phyloP scores from a whole-genome alignment of 2,329 filamentous ascomycete species.

The Cladosporium sphaerospermum region DNA sequence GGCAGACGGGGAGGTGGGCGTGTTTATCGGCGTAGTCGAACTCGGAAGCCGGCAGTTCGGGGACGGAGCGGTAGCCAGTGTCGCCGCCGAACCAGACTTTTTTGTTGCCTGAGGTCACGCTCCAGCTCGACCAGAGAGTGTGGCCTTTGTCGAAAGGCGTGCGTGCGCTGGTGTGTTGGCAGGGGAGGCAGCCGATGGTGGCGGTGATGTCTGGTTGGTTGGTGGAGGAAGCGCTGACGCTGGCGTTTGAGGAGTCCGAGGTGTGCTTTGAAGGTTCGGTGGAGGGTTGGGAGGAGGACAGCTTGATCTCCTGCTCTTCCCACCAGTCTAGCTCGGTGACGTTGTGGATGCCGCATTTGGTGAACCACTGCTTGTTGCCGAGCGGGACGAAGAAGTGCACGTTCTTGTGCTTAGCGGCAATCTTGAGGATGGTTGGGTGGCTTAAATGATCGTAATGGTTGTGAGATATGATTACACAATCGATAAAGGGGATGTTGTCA shows the following conservation, averaged over 20 bases:
- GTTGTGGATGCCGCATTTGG: conserved; percentile 63
- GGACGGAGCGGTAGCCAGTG: conserved; percentile 81
- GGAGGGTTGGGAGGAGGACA: conserved; percentile 38
- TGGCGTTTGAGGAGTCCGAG: background rate
- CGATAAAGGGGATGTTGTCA: conserved; percentile 68
- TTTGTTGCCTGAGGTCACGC: conserved; percentile 63
- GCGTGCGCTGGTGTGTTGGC: conserved; percentile 74
- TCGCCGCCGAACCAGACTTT: conserved; percentile 84
- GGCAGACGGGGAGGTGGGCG: conserved; percentile 61
- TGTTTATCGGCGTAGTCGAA: conserved; percentile 70
- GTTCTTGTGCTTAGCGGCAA: conserved; percentile 64
- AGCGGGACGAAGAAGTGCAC: conserved; percentile 85
- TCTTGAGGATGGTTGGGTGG: conserved; percentile 64
- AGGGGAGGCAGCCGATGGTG: conserved; percentile 70
- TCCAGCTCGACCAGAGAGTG: conserved; percentile 88
- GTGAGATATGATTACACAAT: conserved; percentile 74
- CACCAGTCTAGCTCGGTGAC: conserved; percentile 95
- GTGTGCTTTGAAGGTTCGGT: background rate
- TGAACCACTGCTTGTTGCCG: conserved; percentile 79
- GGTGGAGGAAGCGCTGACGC: background rate
- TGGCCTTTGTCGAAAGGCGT: conserved; percentile 61
- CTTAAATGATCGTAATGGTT: conserved; percentile 92
- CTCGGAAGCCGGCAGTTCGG: conserved; percentile 51
- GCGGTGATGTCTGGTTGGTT: conserved; percentile 54
- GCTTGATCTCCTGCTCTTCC: conserved; percentile 69